A percentile compares a stretch with the other conserved stretches of the same genome.
These are phyloP conservation scores for Fusarium annulatum DNA, from an alignment of 2,329 filamentous ascomycete genomes.

Conservation along the genomic window DNA sequence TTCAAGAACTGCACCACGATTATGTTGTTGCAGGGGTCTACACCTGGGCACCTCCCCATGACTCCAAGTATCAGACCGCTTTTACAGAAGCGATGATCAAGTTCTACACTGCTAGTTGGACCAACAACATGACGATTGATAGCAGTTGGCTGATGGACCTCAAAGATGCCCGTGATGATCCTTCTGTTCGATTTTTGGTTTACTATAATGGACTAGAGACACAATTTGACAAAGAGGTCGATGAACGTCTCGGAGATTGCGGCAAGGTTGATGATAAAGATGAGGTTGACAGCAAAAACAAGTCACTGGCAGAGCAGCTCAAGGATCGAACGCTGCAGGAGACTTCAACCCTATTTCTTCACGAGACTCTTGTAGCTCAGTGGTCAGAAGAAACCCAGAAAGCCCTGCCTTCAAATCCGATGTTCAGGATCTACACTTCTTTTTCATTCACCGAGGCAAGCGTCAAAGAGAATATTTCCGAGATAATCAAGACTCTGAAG, in stretches of 20 bases:
- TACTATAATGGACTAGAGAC: conserved; percentile 24
- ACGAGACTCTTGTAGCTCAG: conserved; percentile 3
- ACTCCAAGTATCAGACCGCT: background rate
- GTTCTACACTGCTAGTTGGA: conserved; percentile 45
- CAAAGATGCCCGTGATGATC: background rate
- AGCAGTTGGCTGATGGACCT: conserved; percentile 34
- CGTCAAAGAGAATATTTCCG: background rate
- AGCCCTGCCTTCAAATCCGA: background rate
- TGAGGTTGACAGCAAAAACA: background rate
- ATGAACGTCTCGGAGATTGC: background rate
- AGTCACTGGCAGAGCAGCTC: conserved; percentile 18
- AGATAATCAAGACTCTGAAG: conserved; percentile 7
- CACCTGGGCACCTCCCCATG: conserved; percentile 20
- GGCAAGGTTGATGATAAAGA: fast-evolving
- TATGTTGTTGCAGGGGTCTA: conserved; percentile 43
- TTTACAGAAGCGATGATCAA: conserved; percentile 38
- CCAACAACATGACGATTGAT: conserved; percentile 45
- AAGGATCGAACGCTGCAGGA: conserved; percentile 26
- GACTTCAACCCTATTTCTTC: background rate
- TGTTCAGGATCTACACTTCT: background rate
- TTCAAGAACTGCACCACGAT: conserved; percentile 22
- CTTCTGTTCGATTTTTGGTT: conserved; percentile 23
- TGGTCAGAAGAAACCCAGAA: conserved; percentile 10
- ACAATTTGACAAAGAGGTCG: conserved; percentile 7
- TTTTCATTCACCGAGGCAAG: background rate